Conservation (phyloP, 2,329 filamentous ascomycete genomes). For the Aspergillus sp. region DNA sequence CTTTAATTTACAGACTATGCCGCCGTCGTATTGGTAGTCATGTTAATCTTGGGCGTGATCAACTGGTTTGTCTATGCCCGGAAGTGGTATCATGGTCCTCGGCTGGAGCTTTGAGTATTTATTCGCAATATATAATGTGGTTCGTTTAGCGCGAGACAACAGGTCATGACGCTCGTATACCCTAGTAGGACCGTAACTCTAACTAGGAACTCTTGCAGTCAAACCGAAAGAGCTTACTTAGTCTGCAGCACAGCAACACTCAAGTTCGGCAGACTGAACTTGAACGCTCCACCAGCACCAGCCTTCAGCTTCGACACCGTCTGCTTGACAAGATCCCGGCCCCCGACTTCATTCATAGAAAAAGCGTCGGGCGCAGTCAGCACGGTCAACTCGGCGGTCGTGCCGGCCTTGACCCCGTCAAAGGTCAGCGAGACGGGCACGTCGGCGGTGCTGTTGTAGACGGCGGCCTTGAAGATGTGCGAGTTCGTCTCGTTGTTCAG, state of each 20-base stretch:
- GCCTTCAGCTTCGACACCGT: conserved; percentile 21
- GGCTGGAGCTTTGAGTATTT: conserved; percentile 12
- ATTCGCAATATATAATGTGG: no score
- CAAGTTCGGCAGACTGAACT: conserved; percentile 25
- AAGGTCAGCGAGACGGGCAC: conserved; percentile 37
- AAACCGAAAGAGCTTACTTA: no score
- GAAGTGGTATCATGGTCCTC: conserved; percentile 20
- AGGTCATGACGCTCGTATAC: not conserved
- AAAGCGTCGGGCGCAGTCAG: conserved; percentile 37
- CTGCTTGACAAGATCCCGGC: conserved; percentile 19
- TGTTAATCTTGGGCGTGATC: conserved; percentile 18
- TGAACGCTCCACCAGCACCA: conserved; percentile 24
- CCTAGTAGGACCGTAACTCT: not conserved
- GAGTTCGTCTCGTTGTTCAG: conserved; percentile 34
- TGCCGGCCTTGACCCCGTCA: conserved; percentile 32
- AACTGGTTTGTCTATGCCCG: conserved; percentile 22
- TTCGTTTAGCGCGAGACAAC: no score
- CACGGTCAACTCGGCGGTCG: conserved; percentile 40
- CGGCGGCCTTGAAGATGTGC: conserved; percentile 48
- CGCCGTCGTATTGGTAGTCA: conserved; percentile 16
- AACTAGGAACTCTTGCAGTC: not conserved
- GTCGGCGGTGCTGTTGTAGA: conserved; percentile 47
- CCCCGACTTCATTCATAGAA: conserved; percentile 31
- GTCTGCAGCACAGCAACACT: conserved; percentile 29
- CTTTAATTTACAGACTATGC: conserved; percentile 18